Base-by-base conservation (phyloP, 1,284 basidiomycete species). In the Coniferiporia weirii region DNA sequence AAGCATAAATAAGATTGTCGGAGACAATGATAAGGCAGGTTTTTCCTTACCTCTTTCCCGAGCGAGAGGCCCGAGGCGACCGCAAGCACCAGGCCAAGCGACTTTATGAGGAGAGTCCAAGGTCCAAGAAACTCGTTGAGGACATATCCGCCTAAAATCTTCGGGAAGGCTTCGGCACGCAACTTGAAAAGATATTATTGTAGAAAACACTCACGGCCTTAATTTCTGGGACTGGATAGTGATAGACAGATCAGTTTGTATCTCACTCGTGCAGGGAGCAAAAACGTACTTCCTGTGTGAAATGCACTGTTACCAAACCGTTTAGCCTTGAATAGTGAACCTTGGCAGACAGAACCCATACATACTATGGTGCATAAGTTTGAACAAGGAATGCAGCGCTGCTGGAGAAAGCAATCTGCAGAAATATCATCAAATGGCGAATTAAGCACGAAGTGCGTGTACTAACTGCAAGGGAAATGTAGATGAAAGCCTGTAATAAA, bases 41-140 rank as follows among this genome's bases (percentile, higher is more conserved):
- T 8, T 3, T 12, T 7, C 13, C 67, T 46, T 53, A 78, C 84
- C 73, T 88, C 85, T 72, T 91, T 91, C 9, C 89, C 89, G 19
- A 91, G 72, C 1, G 86, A 89, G 13, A 91, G 73, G 0, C 89
- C 89, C 9, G 87, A 89, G 0, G 87, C 87, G n/a, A 91, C 88
- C 1, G 87, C 79, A 8, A 93, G 77, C 5, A 88, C 86, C 35
- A 93, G 76, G 6, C 89, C 90, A 49, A 92, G 71, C 0, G 85
- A 82, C 70, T 93, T 93, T 67, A 90, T 89, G 46, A 89, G 72
- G 15, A 90, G 76, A 0, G 84, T 89, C 85, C 85, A 87, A 0
- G 84, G 79, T n/a, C 82, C 79, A 9, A 90, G 75, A 66, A 88
- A 88, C 1, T 80, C 75, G 64, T 87, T 84, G 48, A 90, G 78